Evolutionary conservation across 768 basidiomycete genomes (phyloP), one percentile per base, ranked within the genome.

Genomic region (Auricularia auricula-judae): DNA sequence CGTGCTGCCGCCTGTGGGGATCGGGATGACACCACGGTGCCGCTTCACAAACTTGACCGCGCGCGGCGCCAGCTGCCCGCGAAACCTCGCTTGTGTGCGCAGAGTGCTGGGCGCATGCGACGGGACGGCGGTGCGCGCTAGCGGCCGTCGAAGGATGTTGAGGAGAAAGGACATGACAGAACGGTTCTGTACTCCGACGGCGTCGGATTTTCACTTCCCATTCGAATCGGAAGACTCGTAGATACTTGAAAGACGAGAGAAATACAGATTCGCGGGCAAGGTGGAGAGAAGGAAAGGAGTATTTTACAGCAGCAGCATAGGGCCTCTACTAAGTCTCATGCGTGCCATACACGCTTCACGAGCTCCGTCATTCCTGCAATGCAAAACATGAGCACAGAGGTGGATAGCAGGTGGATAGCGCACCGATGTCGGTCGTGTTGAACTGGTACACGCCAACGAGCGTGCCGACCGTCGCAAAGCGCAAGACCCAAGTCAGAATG

Each of bases 391-490:
- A 29, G 29, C 29, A 29, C 29, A 29, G 29, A 29, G 29, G 29
- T 29, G 29, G 29, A 29, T 29, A 29, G 29, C 29, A 29, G 29
- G 29, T 29, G 29, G 29, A 29, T 29, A 29, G 29, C 90, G 68
- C 70, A 97, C 97, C 95, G 67, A 99, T 87, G 73, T 98, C 96
- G 72, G 95, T 93, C 54, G 97, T 98, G 79, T 98, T 98, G 81
- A 98, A 98, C 75, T 97, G 89, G 78, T 97, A 99, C 4, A 98
- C 83, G 16, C 97, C 96, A 58, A 93, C 85, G 62, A 94, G 81
- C 3, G 89, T 85, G 23, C 86, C 92, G 44, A 87, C 84, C 35
- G 97, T 98, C 7, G 86, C 78, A 4, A 83, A 75, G 59, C 93
- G 82, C 64, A 98, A 79, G 8, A 79, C 74, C 96, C 96, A 98